Percentiles rank a stretch among this genome's conserved stretches.
phyloP scores from a whole-genome alignment of 169 alveolate genomes.

The Cryptosporidium ubiquitum region DNA sequence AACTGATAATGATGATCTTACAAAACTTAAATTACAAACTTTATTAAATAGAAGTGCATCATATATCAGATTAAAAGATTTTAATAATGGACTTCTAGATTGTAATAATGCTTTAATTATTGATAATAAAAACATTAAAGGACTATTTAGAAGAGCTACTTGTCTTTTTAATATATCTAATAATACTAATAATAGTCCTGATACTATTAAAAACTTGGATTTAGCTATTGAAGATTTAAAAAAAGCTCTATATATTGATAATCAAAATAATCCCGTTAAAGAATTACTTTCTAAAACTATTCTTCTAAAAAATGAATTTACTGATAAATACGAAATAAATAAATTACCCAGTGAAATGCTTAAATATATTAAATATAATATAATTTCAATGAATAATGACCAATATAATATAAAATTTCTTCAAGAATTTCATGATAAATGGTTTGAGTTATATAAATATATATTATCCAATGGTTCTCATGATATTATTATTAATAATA shows the following conservation, averaged over 20 bases:
- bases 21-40: conserved; percentile 4
- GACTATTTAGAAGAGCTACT: conserved; percentile 33
- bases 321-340: neutral
- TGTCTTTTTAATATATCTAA: neutral
- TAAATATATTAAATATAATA: neutral
- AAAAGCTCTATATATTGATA: conserved; percentile 9
- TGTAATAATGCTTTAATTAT: neutral
- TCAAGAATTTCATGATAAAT: neutral
- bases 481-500: conserved; percentile 11
- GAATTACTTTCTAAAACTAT: conserved; percentile 5
- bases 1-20: neutral
- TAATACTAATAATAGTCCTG: neutral
- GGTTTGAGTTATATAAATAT: neutral
- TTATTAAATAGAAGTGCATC: conserved; percentile 45
- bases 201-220: neutral
- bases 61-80: conserved; percentile 7
- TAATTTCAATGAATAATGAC: neutral
- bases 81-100: conserved; percentile 21
- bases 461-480: conserved; percentile 23
- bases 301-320: neutral
- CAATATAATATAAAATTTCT: neutral
- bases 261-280: neutral
- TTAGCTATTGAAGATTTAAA: conserved; percentile 39
- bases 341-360: conserved; percentile 42
- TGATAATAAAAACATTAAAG: conserved; percentile 19